phyloP scores from a whole-genome alignment of 306 rosid species.

The Prunus kanzakura region DNA sequence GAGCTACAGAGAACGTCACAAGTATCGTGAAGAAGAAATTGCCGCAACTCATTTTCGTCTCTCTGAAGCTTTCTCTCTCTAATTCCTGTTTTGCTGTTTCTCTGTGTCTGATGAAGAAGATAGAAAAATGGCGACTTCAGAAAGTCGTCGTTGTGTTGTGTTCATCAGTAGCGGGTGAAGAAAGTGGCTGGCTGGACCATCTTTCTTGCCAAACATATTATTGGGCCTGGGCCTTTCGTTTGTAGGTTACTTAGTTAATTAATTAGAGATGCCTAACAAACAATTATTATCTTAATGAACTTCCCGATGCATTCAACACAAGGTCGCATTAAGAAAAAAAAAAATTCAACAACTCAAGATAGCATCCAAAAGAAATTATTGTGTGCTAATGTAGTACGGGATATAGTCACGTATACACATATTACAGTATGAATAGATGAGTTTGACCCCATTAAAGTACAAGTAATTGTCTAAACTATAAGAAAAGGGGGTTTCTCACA shows the following conservation, averaged over 20 bases:
- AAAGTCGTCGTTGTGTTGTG: slow-evolving; percentile 22
- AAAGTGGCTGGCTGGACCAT: not conserved
- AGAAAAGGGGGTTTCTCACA: rapidly evolving
- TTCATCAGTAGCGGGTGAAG: not conserved
- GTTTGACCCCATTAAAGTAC: too few relatives aligned
- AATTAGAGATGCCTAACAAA: not conserved
- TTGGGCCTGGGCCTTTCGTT: not conserved
- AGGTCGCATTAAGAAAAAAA: not conserved
- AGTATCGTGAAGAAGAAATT: slow-evolving; percentile 73
- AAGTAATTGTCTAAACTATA: too few relatives aligned
- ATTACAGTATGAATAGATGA: too few relatives aligned
- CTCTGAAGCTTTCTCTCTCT: not conserved
- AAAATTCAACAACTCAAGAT: too few relatives aligned
- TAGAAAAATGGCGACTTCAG: not conserved
- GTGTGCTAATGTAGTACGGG: too few relatives aligned
- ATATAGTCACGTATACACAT: too few relatives aligned
- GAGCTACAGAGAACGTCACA: slow-evolving; percentile 74
- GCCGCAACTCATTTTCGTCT: slow-evolving; percentile 76
- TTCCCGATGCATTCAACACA: not conserved
- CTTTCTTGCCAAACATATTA: not conserved
- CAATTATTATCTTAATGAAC: not conserved
- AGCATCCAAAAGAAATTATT: too few relatives aligned
- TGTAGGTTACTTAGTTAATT: not conserved
- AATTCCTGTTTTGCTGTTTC: not conserved
- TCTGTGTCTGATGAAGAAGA: not conserved